These are phyloP conservation scores for Mrakia gelida DNA, from an alignment of 768 basidiomycete genomes.

Conservation along the genomic window DNA sequence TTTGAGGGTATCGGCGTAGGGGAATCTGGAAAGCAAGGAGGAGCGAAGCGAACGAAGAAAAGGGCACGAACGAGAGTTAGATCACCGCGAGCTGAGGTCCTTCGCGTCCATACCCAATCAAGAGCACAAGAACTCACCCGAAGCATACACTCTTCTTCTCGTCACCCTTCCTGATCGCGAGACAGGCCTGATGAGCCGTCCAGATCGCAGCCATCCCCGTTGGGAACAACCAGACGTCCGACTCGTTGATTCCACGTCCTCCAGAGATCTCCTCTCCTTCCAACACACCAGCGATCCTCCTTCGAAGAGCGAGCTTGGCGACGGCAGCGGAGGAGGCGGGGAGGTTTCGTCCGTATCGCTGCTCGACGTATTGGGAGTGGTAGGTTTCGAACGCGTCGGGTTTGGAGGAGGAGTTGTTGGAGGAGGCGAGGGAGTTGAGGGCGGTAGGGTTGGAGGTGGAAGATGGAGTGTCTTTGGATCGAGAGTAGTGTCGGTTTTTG, in stretches of 20 bases:
- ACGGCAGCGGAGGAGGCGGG: conserved; percentile 64
- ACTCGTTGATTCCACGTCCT: conserved; percentile 64
- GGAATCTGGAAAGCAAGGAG: conserved; percentile 58
- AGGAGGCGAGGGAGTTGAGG: conserved; percentile 30
- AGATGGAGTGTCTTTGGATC: not conserved
- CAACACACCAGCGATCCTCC: conserved; percentile 82
- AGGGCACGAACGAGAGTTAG: not conserved
- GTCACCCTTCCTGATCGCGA: conserved; percentile 53
- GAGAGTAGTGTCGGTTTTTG: conserved; percentile 30
- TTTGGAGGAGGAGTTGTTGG: conserved; percentile 45
- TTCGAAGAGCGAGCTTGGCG: conserved; percentile 83
- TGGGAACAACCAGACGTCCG: conserved; percentile 82
- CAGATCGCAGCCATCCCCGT: conserved; percentile 94
- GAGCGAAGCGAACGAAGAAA: not conserved
- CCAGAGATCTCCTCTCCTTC: conserved; percentile 63
- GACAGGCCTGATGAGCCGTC: conserved; percentile 64
- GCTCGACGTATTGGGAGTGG: conserved; percentile 75
- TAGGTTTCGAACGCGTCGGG: conserved; percentile 48
- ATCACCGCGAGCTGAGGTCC: too few relatives aligned
- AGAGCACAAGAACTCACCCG: conserved; percentile 59
- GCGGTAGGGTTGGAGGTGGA: conserved; percentile 32
- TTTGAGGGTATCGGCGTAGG: conserved; percentile 92
- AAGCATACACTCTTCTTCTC: conserved; percentile 84
- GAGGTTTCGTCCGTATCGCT: conserved; percentile 88
- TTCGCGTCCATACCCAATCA: not conserved